Base-by-base conservation (phyloP, 805 yeast species). In the Priceomyces fermenticarens region DNA sequence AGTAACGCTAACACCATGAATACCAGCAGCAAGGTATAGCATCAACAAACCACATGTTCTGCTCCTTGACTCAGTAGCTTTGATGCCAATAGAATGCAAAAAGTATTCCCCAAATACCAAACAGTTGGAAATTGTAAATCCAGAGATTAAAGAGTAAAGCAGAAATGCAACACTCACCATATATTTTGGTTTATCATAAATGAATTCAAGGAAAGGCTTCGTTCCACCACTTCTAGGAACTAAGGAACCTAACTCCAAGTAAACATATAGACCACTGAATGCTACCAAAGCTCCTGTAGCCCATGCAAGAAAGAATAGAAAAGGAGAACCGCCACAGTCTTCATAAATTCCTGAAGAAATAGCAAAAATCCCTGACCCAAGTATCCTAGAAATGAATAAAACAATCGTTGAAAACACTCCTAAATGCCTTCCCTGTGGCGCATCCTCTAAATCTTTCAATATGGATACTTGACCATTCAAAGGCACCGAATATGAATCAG, bases 331-430 rank as follows among this genome's bases (percentile, higher is more conserved):
- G 17, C 90, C 90, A 50, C 80, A 77, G 48, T 82, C 84, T 34
- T 72, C 73, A 52, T 77, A 82, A 25, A 85, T 77, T 17, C 82
- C 76, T 13, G 85, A 75, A 0, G 90, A 83, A 1, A 82, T 77
- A 6, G 89, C 83, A 64, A 85, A 82, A 7, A 85, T 84, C 0
- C 93, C 93, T 0, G 89, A 81, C 0, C 95, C 93, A 10, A 85
- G 65, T 32, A 85, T 85, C 44, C 90, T 65, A 11, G 87, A 78
- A 5, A 85, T 71, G 50, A 83, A 81, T 43, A 83, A 42, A 10
- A 82, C 72, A 31, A 81, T 70, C 0, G 87, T 81, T 5, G 88
- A 80, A 49, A 75, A 82, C 2, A 83, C 57, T 0, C 91, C 91
- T 45, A 85, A 57, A 58, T 84, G 88, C 30, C 91, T 65, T 1